A percentile compares a stretch with the other conserved stretches of the same genome.
phyloP scores from a whole-genome alignment of 2,329 filamentous ascomycete genomes.

The Ambrosiella cleistominuta region DNA sequence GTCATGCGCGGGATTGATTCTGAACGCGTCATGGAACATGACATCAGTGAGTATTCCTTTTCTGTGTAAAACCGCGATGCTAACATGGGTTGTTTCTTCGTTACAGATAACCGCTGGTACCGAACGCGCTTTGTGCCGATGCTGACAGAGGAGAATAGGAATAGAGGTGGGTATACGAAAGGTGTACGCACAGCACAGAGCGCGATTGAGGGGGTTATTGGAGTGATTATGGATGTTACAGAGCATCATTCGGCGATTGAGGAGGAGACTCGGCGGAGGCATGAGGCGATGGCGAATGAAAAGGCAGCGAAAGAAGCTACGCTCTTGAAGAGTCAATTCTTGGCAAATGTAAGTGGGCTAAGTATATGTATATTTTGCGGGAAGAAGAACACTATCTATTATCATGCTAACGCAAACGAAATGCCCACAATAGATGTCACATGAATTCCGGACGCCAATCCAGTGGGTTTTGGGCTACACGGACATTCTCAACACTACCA shows the following conservation, averaged over 20 bases:
- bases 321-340: constrained; percentile 61
- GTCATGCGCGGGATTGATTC: constrained; percentile 43
- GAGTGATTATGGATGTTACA: constrained; percentile 65
- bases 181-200: not conserved
- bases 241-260: constrained; percentile 48
- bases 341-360: constrained; percentile 38
- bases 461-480: constrained; percentile 69
- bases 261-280: constrained; percentile 50
- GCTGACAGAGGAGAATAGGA: constrained; percentile 25
- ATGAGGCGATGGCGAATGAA: constrained; percentile 54
- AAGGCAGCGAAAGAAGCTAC: constrained; percentile 66
- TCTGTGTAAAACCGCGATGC: not conserved
- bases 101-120: constrained; percentile 44
- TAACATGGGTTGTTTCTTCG: constrained; percentile 7
- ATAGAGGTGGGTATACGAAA: not conserved
- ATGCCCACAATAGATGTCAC: constrained; percentile 41
- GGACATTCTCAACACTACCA: constrained; percentile 52
- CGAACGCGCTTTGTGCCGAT: constrained; percentile 55
- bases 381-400: not conserved
- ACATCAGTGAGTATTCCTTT: constrained; percentile 26
- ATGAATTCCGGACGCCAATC: constrained; percentile 63
- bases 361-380: not conserved
- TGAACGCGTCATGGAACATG: constrained; percentile 48
- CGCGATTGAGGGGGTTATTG: constrained; percentile 55
- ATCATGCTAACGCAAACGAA: constrained; percentile 7